Percentiles rank a stretch among this genome's conserved stretches.
Evolutionary conservation across 495 filamentous ascomycete genomes (phyloP).

Genomic region (Daldinia bambusicola): DNA sequence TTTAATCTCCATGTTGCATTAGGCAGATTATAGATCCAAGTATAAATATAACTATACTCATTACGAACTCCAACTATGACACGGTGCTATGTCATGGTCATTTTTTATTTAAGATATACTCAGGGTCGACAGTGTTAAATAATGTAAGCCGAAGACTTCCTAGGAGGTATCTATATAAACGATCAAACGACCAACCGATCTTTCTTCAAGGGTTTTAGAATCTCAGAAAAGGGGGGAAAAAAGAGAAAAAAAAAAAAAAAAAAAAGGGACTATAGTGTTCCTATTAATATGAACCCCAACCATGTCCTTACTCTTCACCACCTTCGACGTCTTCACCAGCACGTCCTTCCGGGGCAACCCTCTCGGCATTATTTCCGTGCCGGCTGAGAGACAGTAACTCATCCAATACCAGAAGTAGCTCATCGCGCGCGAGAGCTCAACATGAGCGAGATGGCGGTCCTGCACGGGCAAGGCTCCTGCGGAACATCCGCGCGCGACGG

Average conservation of each 20-base stretch:
- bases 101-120: not conserved
- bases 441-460: too few species aligned
- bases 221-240: too few species aligned
- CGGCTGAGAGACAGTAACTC: conserved; percentile 15
- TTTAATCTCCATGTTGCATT: not conserved
- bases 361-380: conserved; percentile 68
- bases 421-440: too few species aligned
- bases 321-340: conserved; percentile 73
- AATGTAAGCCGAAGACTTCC: too few species aligned
- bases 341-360: conserved; percentile 70
- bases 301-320: conserved; percentile 58
- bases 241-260: too few species aligned
- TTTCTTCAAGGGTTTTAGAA: too few species aligned
- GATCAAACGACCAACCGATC: too few species aligned
- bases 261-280: too few species aligned
- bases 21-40: not conserved
- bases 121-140: not conserved
- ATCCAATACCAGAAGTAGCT: not conserved
- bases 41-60: not conserved
- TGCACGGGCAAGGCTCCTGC: not conserved
- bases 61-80: not conserved
- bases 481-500: not conserved
- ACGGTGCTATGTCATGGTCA: not conserved
- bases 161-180: too few species aligned
- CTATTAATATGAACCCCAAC: not conserved